Conservation (phyloP, 495 filamentous ascomycete genomes). For the Lichina pygmaea region DNA sequence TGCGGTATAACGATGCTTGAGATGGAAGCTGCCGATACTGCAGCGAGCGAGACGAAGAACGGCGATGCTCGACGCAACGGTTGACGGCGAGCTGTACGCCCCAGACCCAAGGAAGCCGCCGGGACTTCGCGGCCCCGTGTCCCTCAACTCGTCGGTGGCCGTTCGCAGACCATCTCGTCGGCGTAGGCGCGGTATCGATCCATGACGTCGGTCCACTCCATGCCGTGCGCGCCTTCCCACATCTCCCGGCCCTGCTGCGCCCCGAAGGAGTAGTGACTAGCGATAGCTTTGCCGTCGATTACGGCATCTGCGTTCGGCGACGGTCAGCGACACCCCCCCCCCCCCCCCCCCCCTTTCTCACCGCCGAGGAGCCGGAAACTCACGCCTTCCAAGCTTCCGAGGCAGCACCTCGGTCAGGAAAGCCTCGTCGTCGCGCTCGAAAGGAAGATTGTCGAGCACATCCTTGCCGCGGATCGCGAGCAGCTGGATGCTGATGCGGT, state of each 20-base stretch:
- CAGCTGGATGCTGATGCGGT: constrained; percentile 7
- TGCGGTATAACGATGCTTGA: too few species aligned
- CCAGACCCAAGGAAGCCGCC: too few species aligned
- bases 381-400: neutral
- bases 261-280: constrained; percentile 20
- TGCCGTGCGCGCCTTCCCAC: constrained; percentile 2
- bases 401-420: constrained; percentile 4
- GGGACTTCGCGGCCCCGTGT: too few species aligned
- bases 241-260: constrained; percentile 9
- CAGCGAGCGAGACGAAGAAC: too few species aligned
- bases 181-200: constrained; percentile 24
- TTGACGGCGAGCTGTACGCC: too few species aligned
- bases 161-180: constrained; percentile 17
- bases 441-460: constrained; percentile 5
- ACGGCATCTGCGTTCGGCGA: constrained; percentile 8
- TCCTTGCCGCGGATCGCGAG: constrained; percentile 6
- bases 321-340: neutral
- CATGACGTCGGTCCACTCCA: constrained; percentile 24
- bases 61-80: too few species aligned
- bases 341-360: too few species aligned
- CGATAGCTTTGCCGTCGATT: constrained; percentile 25
- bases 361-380: neutral
- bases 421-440: constrained; percentile 4
- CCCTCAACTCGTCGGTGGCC: neutral
- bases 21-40: too few species aligned